phyloP scores from a whole-genome alignment of 1,284 basidiomycete genomes.

The Sphagnurus paluster region DNA sequence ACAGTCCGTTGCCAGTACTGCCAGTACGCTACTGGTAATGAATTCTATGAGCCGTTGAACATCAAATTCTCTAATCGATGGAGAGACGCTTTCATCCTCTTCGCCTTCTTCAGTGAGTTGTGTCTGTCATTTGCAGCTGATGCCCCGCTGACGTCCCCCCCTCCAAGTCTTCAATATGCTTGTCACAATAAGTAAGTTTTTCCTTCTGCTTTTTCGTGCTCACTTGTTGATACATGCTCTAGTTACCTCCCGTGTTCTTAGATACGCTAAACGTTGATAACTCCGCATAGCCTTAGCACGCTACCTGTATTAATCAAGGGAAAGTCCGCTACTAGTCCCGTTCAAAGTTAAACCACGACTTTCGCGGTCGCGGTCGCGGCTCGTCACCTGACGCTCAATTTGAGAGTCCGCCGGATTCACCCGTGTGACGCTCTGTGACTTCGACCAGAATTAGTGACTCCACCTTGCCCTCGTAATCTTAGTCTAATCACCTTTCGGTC shows the following conservation, averaged over 20 bases:
- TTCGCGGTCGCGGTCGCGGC: too few relatives aligned
- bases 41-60: conserved; percentile 71
- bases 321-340: neutral
- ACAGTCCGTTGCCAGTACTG: conserved; percentile 73
- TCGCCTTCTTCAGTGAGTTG: conserved; percentile 56
- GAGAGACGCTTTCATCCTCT: conserved; percentile 75
- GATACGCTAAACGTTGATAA: conserved; percentile 62
- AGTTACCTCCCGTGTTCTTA: conserved; percentile 75
- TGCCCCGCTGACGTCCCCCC: conserved; percentile 5
- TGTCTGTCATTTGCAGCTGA: neutral
- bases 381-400: too few relatives aligned
- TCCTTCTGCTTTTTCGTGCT: neutral
- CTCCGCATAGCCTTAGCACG: neutral
- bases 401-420: too few relatives aligned
- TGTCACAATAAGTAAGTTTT: conserved; percentile 59
- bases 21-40: conserved; percentile 65
- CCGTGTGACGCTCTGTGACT: too few relatives aligned
- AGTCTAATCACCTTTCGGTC: too few relatives aligned
- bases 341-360: neutral
- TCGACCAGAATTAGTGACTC: too few relatives aligned
- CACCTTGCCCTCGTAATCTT: too few relatives aligned
- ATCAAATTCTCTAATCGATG: conserved; percentile 69
- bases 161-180: conserved; percentile 67
- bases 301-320: too few relatives aligned
- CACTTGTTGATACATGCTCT: conserved; percentile 4